A percentile compares a stretch with the other conserved stretches of the same genome.
Conservation (phyloP, 768 basidiomycete genomes). For the Lactifluus echinatus region DNA sequence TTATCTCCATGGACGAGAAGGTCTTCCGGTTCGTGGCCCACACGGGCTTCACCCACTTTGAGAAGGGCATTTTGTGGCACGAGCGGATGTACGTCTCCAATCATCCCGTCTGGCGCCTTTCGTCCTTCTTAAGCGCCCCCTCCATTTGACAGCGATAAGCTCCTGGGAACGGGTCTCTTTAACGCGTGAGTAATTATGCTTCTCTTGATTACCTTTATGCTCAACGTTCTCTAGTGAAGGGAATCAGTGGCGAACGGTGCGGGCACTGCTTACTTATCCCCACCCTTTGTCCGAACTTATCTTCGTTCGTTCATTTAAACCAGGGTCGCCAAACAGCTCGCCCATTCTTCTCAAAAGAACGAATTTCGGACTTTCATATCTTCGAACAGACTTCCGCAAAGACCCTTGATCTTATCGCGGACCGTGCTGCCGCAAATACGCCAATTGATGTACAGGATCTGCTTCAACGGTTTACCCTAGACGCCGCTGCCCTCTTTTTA, state of each 20-base stretch:
- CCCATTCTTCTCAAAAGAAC: conserved; percentile 31
- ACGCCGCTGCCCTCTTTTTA: conserved; percentile 46
- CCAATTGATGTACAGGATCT: conserved; percentile 30
- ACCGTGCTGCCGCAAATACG: background rate
- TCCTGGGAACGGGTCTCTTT: conserved; percentile 48
- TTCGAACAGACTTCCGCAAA: conserved; percentile 27
- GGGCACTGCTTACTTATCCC: background rate
- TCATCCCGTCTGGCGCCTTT: background rate
- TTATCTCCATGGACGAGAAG: conserved; percentile 18
- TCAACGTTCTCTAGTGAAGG: conserved; percentile 11
- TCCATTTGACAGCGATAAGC: conserved; percentile 16
- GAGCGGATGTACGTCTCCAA: conserved; percentile 17
- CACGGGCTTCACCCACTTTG: conserved; percentile 19
- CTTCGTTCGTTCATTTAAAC: conserved; percentile 22
- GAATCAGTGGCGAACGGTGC: conserved; percentile 17
- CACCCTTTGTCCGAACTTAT: background rate
- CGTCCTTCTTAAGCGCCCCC: background rate
- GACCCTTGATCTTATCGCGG: conserved; percentile 18
- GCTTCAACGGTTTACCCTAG: conserved; percentile 41
- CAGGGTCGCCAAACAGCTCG: conserved; percentile 29
- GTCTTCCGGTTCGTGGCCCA: conserved; percentile 16
- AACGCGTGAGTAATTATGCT: conserved; percentile 37
- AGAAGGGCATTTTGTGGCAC: conserved; percentile 19
- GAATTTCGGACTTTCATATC: conserved; percentile 30
- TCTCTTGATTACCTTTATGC: conserved; percentile 14